Base-by-base conservation (phyloP, 176 grass and related monocot species). In the Typha latifolia region DNA sequence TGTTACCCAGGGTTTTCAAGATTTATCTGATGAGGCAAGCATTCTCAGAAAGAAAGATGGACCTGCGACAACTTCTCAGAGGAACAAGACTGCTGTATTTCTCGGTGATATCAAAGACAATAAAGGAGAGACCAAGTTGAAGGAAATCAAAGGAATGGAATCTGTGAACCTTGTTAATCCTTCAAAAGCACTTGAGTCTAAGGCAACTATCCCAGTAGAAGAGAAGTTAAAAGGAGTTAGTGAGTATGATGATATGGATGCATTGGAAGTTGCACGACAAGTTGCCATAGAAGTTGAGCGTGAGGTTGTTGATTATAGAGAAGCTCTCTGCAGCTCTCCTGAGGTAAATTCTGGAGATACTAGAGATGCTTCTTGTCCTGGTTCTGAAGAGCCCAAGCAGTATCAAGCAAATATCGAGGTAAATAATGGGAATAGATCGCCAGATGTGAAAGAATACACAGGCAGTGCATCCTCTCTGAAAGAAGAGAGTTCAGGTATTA, bases 261-360 rank as follows among this genome's bases (percentile, higher is more conserved):
- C 89, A 73, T 76, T 91, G 12, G 84, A 91, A 81, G 81, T 89
- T 64, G 86, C 86, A 23, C 70, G 81, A 15, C 49, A 84, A 48
- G 86, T 89, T 51, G 86, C 86, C 62, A 84, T 89, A 64, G 78
- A 83, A 79, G 89, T 91, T 21, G 81, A 89, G 63, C 66, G 63
- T 19, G 86, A 89, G 62, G 86, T 91, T 43, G 86, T 87, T 49
- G 89, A 91, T 69, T 91, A 91, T 49, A 87, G 89, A 79, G 89
- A 77, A 69, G 66, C 74, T 14, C 87, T 82, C 68, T 87, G 84
- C 72, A 72, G 82, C 66, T 86, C 89, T 72, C 84, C 84, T 79
- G 89, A 91, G 61, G 80, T 78, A 24, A 87, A 82, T 71, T 78
- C 80, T 51, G 66, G 62, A 63, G 49, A 43, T 7, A 66, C 59